phyloP scores from a whole-genome alignment of 495 filamentous ascomycete species.

The Tuber calosporum region DNA sequence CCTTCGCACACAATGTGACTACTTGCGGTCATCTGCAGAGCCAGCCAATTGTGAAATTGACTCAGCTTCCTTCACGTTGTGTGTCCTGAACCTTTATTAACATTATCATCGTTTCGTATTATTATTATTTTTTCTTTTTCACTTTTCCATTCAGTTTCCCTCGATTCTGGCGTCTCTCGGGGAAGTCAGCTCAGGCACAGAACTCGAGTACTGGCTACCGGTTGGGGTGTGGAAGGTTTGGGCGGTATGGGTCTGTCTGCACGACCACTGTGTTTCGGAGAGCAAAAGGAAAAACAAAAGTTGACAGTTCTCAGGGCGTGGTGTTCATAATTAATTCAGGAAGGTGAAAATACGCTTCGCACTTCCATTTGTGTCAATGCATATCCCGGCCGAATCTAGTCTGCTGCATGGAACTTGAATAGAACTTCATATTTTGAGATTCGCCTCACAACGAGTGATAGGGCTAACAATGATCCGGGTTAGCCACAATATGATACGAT shows the following conservation, averaged over 20 bases:
- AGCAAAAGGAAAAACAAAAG: not conserved
- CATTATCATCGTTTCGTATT: not conserved
- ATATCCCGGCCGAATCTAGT: not conserved
- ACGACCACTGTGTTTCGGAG: not conserved
- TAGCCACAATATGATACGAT: slow-evolving; percentile 5
- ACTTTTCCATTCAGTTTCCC: not conserved
- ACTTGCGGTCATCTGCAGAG: not conserved
- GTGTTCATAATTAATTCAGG: not conserved
- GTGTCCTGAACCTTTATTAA: not conserved
- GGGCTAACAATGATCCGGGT: slow-evolving; percentile 1
- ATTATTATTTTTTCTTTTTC: not conserved
- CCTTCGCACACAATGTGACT: not conserved
- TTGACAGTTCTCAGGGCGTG: not conserved
- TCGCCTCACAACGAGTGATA: not conserved
- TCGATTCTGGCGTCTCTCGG: not conserved
- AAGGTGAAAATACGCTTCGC: not conserved
- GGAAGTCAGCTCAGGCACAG: not conserved
- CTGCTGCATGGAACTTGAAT: not conserved
- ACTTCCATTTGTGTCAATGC: not conserved
- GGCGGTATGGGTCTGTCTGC: not conserved
- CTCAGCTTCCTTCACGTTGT: not conserved
- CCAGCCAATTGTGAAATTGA: not conserved
- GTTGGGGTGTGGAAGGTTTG: not conserved
- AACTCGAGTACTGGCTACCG: not conserved
- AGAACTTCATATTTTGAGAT: not conserved